Evolutionary conservation across 2,329 filamentous ascomycete genomes (phyloP).

Genomic region (Atkinsonella hypoxylon): DNA sequence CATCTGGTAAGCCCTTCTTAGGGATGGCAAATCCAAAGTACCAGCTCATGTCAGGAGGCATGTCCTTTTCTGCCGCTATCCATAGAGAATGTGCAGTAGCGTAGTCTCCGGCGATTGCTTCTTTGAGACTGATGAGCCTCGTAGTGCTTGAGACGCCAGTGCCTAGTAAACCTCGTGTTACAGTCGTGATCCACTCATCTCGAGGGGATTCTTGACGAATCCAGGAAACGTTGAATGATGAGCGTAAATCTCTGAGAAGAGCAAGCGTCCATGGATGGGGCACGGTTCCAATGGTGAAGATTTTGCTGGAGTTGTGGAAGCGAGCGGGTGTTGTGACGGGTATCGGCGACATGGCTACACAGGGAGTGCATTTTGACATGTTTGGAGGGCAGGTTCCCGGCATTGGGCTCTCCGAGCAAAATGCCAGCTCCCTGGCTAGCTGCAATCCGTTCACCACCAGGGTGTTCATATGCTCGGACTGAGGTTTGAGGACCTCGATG

Average conservation of each 20-base stretch:
- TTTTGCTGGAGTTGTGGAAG: constrained; percentile 58
- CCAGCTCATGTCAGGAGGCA: constrained; percentile 72
- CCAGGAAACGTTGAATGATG: constrained; percentile 49
- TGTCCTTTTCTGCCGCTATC: constrained; percentile 57
- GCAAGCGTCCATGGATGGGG: constrained; percentile 84
- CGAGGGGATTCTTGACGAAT: constrained; percentile 58
- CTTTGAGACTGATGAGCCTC: constrained; percentile 67
- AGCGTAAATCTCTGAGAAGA: constrained; percentile 50
- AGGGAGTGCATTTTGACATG: constrained; percentile 58
- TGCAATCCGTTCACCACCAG: constrained; percentile 58
- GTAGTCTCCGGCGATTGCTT: constrained; percentile 60
- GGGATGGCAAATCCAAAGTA: constrained; percentile 78
- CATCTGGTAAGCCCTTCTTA: constrained; percentile 34
- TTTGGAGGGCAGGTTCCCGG: constrained; percentile 79
- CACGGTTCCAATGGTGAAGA: constrained; percentile 77
- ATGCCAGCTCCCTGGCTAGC: constrained; percentile 62
- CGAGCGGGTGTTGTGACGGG: constrained; percentile 52
- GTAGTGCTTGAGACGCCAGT: constrained; percentile 45
- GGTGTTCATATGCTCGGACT: constrained; percentile 60
- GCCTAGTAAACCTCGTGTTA: constrained; percentile 59
- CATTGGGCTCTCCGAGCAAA: constrained; percentile 63
- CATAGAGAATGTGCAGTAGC: constrained; percentile 58
- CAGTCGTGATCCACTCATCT: constrained; percentile 64
- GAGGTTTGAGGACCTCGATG: constrained; percentile 70
- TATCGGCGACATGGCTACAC: constrained; percentile 49